phyloP scores from a whole-genome alignment of 2,329 filamentous ascomycete genomes.

The Berkeleyomyces rouxiae region DNA sequence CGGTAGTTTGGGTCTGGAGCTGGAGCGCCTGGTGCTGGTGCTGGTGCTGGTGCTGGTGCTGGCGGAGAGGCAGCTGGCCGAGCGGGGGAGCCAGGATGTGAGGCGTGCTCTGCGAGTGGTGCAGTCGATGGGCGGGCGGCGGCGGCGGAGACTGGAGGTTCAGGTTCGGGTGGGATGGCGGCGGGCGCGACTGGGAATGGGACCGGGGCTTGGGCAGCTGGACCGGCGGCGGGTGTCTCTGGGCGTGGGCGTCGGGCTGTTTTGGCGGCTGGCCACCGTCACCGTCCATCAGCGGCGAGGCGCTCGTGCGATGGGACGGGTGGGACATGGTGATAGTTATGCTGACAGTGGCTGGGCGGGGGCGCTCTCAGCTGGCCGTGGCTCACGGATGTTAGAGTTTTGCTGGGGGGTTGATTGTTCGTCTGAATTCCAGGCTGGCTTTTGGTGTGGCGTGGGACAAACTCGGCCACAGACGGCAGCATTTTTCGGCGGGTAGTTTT shows the following conservation, averaged over 20 bases:
- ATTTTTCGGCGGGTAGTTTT: neutral
- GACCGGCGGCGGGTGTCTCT: neutral
- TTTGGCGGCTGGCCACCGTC: neutral
- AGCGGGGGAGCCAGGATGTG: conserved; percentile 6
- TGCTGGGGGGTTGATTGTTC: neutral
- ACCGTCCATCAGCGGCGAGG: neutral
- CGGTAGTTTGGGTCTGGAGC: neutral
- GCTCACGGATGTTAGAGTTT: neutral
- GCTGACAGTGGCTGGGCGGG: neutral
- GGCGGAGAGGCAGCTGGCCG: neutral
- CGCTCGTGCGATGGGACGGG: conserved; percentile 7
- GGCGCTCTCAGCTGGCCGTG: neutral
- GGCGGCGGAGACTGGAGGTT: neutral
- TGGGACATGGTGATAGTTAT: conserved; percentile 4
- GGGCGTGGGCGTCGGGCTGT: conserved; percentile 1
- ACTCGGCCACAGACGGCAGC: neutral
- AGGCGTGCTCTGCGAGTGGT: conserved; percentile 12
- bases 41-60: neutral
- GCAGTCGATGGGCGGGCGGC: neutral
- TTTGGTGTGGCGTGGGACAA: neutral
- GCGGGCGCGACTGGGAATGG: neutral
- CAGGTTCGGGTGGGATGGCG: neutral
- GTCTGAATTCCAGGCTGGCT: neutral
- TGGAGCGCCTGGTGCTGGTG: neutral
- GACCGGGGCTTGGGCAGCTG: neutral